Base-by-base conservation (phyloP, 345 rosid species). In the Gossypium longicalyx region DNA sequence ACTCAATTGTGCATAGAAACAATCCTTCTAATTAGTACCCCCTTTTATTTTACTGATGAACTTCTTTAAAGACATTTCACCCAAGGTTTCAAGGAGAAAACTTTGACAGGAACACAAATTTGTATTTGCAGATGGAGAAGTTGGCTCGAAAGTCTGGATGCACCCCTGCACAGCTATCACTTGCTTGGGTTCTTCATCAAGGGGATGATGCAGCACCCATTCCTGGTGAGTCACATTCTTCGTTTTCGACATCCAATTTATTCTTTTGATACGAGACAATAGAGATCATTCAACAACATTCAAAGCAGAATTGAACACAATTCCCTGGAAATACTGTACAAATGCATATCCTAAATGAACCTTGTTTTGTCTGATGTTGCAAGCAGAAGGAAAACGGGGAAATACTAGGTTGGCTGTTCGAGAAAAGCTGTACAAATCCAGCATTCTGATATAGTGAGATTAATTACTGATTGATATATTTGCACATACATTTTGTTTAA, bases 161-260 rank as follows among this genome's bases (percentile, higher is more conserved):
- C 72, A 74, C 38, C 22, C 74, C 87, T 20, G 57, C 76, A 61
- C 87, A 82, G 59, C 86, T 85, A 27, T 85, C 86, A 3, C 85
- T 87, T 23, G 76, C 85, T 0, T 83, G 90, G 87, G 65, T 85
- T 71, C 82, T 83, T 45, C 79, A 80, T 54, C 87, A 82, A 74
- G 86, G 87, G 22, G 72, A 83, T 15, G 87, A 85, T 71, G 81
- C 83, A 7, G 81, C 59, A 12, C 86, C 83, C 2, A 83, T 83
- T 78, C 88, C 88, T 10, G 86, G 88, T 83, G 73, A 76, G 80
- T 60, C 25, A 3, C 66, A 45, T 25, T 25, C 57, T 16, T 2
- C 17, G 2, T 52, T 20, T 9, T 71, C 12, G 3, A 12, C 25
- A 56, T 56, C 60, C 23, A 12, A 17, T 70, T 9, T 53, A 12